Evolutionary conservation across 768 basidiomycete genomes (phyloP).

Genomic region (Leccinum broughii): DNA sequence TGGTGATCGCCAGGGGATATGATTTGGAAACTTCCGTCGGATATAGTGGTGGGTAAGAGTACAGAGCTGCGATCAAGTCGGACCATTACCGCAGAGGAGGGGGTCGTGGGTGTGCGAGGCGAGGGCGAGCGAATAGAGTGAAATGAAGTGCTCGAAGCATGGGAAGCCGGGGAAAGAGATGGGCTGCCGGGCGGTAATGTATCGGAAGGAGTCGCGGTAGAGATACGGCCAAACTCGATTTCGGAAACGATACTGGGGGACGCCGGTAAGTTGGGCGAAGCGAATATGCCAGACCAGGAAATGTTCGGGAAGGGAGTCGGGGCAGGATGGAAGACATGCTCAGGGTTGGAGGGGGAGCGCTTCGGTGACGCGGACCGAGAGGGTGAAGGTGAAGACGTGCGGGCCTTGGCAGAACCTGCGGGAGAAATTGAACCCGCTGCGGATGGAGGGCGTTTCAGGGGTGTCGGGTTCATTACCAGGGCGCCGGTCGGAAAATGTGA

Average conservation of each 20-base stretch:
- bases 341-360: neutral
- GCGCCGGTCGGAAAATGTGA: neutral
- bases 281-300: constrained; percentile 22
- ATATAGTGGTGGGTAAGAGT: constrained; percentile 26
- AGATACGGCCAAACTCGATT: constrained; percentile 1
- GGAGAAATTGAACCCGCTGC: constrained; percentile 3
- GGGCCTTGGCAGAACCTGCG: neutral
- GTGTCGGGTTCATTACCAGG: constrained; percentile 1
- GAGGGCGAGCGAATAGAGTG: constrained; percentile 10
- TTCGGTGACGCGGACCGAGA: constrained; percentile 7
- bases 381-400: neutral
- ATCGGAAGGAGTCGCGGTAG: neutral
- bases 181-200: constrained; percentile 8
- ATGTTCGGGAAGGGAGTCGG: constrained; percentile 20
- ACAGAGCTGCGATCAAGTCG: constrained; percentile 23
- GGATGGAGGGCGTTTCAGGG: constrained; percentile 15
- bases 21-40: constrained; percentile 25
- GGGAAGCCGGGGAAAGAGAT: constrained; percentile 3
- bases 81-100: constrained; percentile 16
- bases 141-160: constrained; percentile 1
- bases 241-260: constrained; percentile 4
- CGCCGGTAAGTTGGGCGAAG: constrained; percentile 2
- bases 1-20: constrained; percentile 22
- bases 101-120: constrained; percentile 13
- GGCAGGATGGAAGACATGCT: constrained; percentile 15